A percentile compares a stretch with the other conserved stretches of the same genome.
These are phyloP conservation scores for Cyclocybe aegerita DNA, from an alignment of 768 basidiomycete genomes.

Conservation along the genomic window DNA sequence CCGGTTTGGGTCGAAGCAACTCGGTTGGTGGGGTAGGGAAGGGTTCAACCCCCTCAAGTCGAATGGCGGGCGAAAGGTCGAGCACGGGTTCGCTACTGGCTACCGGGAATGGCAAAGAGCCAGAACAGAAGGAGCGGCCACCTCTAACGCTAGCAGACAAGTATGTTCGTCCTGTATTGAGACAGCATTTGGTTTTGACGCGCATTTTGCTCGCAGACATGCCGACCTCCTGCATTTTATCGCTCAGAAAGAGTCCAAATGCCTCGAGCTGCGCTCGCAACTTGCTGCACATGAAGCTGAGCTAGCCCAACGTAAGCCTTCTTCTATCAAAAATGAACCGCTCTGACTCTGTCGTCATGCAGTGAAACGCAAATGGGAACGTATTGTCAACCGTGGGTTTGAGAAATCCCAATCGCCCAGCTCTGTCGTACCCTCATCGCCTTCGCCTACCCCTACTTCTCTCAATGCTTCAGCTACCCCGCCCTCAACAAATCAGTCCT, in stretches of 20 bases:
- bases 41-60: conserved; percentile 12
- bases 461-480: conserved; percentile 9
- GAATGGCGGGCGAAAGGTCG: conserved; percentile 11
- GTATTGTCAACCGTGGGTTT: conserved; percentile 68
- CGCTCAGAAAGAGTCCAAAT: conserved; percentile 84
- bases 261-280: conserved; percentile 77
- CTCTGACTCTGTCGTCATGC: not conserved
- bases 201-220: conserved; percentile 47
- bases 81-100: conserved; percentile 22
- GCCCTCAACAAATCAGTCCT: too few species aligned
- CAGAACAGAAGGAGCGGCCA: conserved; percentile 28
- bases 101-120: conserved; percentile 14
- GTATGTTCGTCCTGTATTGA: conserved; percentile 38
- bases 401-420: conserved; percentile 27
- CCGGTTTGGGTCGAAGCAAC: not conserved
- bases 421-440: conserved; percentile 7
- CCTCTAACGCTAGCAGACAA: conserved; percentile 70
- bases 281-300: conserved; percentile 73
- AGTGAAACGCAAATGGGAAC: conserved; percentile 87
- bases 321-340: too few species aligned
- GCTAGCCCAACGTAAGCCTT: conserved; percentile 53
- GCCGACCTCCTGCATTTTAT: conserved; percentile 81
- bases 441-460: conserved; percentile 6
- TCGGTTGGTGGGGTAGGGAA: conserved; percentile 6
- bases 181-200: not conserved